These are phyloP conservation scores for Kurtzmaniella natalensis DNA, from an alignment of 1,139 yeast genomes.

Conservation along the genomic window DNA sequence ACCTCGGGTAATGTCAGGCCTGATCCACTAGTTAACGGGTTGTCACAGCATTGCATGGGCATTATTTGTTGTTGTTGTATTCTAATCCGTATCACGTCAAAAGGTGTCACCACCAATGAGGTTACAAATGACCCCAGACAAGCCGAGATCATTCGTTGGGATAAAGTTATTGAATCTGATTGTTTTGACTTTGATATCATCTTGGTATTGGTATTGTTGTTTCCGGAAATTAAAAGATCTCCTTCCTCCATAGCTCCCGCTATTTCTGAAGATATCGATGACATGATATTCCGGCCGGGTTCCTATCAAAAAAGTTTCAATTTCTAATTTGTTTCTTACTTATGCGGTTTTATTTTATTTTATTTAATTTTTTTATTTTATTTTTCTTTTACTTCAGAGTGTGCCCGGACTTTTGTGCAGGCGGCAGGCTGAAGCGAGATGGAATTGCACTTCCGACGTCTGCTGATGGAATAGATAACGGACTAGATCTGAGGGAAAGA, in stretches of 20 bases:
- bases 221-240: slow-evolving; percentile 9
- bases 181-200: slow-evolving; percentile 5
- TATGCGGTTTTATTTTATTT: too few relatives aligned
- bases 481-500: too few relatives aligned
- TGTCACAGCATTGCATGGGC: slow-evolving; percentile 33
- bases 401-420: slow-evolving; percentile 2
- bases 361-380: too few relatives aligned
- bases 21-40: slow-evolving; percentile 6
- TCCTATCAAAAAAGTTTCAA: neutral
- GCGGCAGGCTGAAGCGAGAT: slow-evolving; percentile 1
- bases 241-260: slow-evolving; percentile 36
- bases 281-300: slow-evolving; percentile 18
- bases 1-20: slow-evolving; percentile 6
- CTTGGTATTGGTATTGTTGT: neutral
- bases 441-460: too few relatives aligned
- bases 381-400: too few relatives aligned
- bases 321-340: neutral
- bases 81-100: slow-evolving; percentile 88
- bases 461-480: too few relatives aligned
- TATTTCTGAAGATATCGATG: slow-evolving; percentile 35
- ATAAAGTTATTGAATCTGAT: slow-evolving; percentile 39
- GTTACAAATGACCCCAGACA: slow-evolving; percentile 89
- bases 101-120: slow-evolving; percentile 83
- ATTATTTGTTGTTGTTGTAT: slow-evolving; percentile 82
- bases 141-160: slow-evolving; percentile 82